Evolutionary conservation across 306 rosid genomes (phyloP).

Genomic region (Malus sylvestris): DNA sequence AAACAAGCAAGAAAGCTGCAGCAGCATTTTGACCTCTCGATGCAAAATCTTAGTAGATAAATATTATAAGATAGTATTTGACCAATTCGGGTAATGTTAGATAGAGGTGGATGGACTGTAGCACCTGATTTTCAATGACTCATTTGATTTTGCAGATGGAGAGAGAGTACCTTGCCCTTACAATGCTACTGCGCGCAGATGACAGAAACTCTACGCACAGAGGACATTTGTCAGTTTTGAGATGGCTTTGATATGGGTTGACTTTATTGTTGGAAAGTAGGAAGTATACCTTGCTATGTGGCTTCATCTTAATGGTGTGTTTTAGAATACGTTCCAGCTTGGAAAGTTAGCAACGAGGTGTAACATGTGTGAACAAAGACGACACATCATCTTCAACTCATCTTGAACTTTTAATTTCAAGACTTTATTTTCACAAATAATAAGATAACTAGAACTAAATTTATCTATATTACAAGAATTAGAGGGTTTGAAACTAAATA

Average conservation of each 20-base stretch:
- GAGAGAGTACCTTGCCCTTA: constrained; percentile 12
- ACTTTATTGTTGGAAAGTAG: constrained; percentile 28
- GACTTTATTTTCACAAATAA: too few species aligned
- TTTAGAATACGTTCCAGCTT: constrained; percentile 12
- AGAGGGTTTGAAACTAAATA: too few species aligned
- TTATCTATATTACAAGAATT: too few species aligned
- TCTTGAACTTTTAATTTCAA: too few species aligned
- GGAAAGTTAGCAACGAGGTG: constrained; percentile 21
- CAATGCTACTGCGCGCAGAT: constrained; percentile 12
- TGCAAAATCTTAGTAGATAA: not conserved
- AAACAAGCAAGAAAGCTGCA: not conserved
- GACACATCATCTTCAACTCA: too few species aligned
- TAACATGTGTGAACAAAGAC: constrained; percentile 24
- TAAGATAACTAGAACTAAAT: too few species aligned
- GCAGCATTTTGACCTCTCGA: constrained; percentile 4
- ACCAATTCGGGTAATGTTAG: constrained; percentile 48
- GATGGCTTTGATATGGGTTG: constrained; percentile 27
- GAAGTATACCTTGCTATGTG: constrained; percentile 34
- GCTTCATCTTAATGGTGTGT: not conserved
- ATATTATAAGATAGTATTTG: constrained; percentile 22
- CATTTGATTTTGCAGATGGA: constrained; percentile 13
- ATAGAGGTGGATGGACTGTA: constrained; percentile 58
- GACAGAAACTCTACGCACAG: constrained; percentile 16
- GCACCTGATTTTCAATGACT: constrained; percentile 53
- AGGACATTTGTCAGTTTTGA: constrained; percentile 30